Percentiles rank a stretch among this genome's conserved stretches.
phyloP scores from a whole-genome alignment of 1,284 basidiomycete genomes.

The Neotropicomus parvogracilis region DNA sequence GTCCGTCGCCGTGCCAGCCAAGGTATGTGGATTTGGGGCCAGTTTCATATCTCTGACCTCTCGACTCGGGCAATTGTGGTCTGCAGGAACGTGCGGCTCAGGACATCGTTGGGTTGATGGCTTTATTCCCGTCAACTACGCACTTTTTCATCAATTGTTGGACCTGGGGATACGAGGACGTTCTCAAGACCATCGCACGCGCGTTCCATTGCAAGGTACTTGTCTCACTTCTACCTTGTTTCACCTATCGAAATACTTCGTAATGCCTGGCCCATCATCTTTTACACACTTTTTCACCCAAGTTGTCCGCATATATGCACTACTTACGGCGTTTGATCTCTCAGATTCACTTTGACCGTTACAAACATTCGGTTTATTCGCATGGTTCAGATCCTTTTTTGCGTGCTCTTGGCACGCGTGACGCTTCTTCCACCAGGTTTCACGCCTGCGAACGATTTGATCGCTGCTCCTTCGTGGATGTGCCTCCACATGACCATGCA shows the following conservation, averaged over 20 bases:
- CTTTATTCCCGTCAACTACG: slow-evolving; percentile 59
- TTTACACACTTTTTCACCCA: not conserved
- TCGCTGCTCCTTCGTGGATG: slow-evolving; percentile 64
- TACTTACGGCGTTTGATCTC: slow-evolving; percentile 9
- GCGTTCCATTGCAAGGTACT: slow-evolving; percentile 60
- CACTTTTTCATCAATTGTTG: slow-evolving; percentile 88
- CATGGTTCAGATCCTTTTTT: slow-evolving; percentile 64
- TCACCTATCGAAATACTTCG: not conserved
- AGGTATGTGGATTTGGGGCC: slow-evolving; percentile 44
- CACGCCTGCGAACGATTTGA: slow-evolving; percentile 87
- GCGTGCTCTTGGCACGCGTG: slow-evolving; percentile 57
- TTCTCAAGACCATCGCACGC: slow-evolving; percentile 69
- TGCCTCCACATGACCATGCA: slow-evolving; percentile 29
- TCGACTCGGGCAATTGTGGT: not conserved
- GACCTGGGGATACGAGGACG: slow-evolving; percentile 92
- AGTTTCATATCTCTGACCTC: not conserved
- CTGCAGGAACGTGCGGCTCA: slow-evolving; percentile 60
- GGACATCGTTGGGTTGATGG: slow-evolving; percentile 68
- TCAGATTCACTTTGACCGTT: slow-evolving; percentile 86
- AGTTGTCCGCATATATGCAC: slow-evolving; percentile 9
- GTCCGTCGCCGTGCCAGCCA: slow-evolving; percentile 62
- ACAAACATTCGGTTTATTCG: slow-evolving; percentile 72
- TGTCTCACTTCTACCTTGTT: not conserved
- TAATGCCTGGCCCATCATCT: not conserved
- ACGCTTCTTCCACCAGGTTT: slow-evolving; percentile 66